A percentile compares a stretch with the other conserved stretches of the same genome.
These are phyloP conservation scores for Gymnopilus dilepis DNA, from an alignment of 768 basidiomycete species.

Conservation along the genomic window DNA sequence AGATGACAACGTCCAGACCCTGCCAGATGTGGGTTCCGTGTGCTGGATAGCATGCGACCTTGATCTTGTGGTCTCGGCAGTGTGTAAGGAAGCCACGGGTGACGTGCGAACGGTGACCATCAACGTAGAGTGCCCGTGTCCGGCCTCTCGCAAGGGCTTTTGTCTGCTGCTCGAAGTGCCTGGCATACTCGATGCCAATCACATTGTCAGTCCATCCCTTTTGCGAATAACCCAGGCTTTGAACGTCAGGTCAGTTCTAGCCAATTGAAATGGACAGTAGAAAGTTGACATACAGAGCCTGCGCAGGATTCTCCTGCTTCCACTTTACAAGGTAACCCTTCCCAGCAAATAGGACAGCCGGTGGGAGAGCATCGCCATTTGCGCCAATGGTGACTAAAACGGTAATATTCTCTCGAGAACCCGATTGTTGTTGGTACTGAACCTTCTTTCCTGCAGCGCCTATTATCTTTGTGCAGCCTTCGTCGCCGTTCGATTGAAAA, in stretches of 20 bases:
- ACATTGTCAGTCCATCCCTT: constrained; percentile 45
- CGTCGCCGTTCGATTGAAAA: constrained; percentile 26
- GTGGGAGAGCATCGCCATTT: constrained; percentile 41
- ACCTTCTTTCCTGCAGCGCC: constrained; percentile 24
- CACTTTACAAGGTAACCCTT: constrained; percentile 40
- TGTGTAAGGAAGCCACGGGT: constrained; percentile 42
- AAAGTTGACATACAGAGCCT: constrained; percentile 44
- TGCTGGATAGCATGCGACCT: constrained; percentile 49
- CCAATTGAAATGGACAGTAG: constrained; percentile 9
- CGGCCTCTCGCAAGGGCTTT: constrained; percentile 35
- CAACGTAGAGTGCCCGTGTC: constrained; percentile 41
- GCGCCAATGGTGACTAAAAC: constrained; percentile 42
- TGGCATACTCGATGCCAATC: constrained; percentile 42
- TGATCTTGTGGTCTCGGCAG: constrained; percentile 40
- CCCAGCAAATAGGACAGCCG: constrained; percentile 47
- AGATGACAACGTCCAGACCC: constrained; percentile 45
- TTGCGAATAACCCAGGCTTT: constrained; percentile 37
- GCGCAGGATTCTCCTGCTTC: constrained; percentile 43
- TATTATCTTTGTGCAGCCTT: constrained; percentile 35
- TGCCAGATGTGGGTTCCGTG: constrained; percentile 52
- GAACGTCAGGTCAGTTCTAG: constrained; percentile 14
- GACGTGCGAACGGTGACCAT: constrained; percentile 54
- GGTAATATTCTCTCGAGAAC: constrained; percentile 39
- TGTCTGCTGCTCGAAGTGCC: constrained; percentile 47
- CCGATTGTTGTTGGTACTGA: constrained; percentile 36